Percentiles rank a stretch among this genome's conserved stretches.
These are phyloP conservation scores for Herpetospermum pedunculosum DNA, from an alignment of 306 rosid species.

Conservation along the genomic window DNA sequence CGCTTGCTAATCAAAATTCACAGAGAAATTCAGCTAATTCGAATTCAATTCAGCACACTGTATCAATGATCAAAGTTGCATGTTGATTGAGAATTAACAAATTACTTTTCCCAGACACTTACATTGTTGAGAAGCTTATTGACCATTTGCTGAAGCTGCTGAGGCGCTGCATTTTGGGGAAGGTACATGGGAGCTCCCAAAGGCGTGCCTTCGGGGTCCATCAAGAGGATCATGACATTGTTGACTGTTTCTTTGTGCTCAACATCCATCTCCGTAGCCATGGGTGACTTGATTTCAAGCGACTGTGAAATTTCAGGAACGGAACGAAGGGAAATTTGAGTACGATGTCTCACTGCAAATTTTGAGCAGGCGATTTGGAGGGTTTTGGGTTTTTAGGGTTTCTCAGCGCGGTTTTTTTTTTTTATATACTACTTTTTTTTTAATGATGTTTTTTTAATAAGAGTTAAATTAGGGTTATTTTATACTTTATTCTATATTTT, in stretches of 20 bases:
- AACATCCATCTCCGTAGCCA: constrained; percentile 18
- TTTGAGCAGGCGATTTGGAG: background rate
- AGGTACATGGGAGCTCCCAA: constrained; percentile 52
- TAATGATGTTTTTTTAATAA: no score
- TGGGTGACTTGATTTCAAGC: background rate
- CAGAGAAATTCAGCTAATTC: background rate
- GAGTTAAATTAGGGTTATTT: no score
- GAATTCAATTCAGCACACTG: background rate
- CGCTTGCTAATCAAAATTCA: background rate
- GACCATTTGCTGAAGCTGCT: constrained; percentile 69
- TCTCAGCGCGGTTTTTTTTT: background rate
- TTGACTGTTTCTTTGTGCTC: constrained; percentile 20
- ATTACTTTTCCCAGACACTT: background rate
- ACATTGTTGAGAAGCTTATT: constrained; percentile 61
- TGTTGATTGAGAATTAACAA: background rate
- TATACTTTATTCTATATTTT: no score
- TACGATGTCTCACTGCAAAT: background rate
- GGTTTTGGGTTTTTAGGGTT: constrained; percentile 1
- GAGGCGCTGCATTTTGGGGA: constrained; percentile 60
- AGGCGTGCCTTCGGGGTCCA: constrained; percentile 59
- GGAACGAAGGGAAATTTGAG: background rate
- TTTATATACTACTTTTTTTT: background rate
- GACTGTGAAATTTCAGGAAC: background rate
- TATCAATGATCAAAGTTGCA: background rate
- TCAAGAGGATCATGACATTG: constrained; percentile 60